Conservation (phyloP, 2,329 filamentous ascomycete species). For the Ustulina deusta region DNA sequence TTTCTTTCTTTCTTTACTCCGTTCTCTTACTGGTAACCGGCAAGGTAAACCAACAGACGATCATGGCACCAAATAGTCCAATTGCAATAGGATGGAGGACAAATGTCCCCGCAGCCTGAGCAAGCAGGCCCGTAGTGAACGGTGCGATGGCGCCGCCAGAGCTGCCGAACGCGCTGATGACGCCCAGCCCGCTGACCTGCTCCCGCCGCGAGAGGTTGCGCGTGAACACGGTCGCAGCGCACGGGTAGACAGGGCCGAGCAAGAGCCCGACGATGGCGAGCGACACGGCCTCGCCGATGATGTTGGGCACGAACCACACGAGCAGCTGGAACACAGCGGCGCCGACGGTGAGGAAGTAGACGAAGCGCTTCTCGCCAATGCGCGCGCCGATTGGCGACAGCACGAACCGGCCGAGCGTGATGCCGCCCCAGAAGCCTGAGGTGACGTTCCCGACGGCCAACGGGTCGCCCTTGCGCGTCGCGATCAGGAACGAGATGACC, state of each 20-base stretch:
- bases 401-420: conserved; percentile 80
- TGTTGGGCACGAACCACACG: conserved; percentile 81
- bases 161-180: conserved; percentile 77
- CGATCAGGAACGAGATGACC: conserved; percentile 88
- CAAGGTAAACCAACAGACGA: conserved; percentile 72
- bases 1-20: conserved; percentile 60
- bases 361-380: conserved; percentile 77
- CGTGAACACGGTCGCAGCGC: conserved; percentile 73
- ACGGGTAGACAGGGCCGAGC: conserved; percentile 84
- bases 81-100: conserved; percentile 77
- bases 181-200: conserved; percentile 72
- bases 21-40: conserved; percentile 69
- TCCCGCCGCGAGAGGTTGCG: conserved; percentile 69
- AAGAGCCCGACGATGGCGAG: conserved; percentile 78
- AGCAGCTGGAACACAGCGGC: conserved; percentile 78
- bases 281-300: conserved; percentile 76
- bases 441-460: conserved; percentile 83
- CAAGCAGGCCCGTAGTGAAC: conserved; percentile 73
- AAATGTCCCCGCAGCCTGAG: conserved; percentile 71
- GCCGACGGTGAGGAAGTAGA: conserved; percentile 71
- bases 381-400: conserved; percentile 74
- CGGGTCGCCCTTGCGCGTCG: conserved; percentile 76
- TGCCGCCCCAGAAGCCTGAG: conserved; percentile 77
- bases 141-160: conserved; percentile 76
- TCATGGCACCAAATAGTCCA: conserved; percentile 73